These are phyloP conservation scores for Cladophialophora chaetospira DNA, from an alignment of 2,329 filamentous ascomycete species.

Conservation along the genomic window DNA sequence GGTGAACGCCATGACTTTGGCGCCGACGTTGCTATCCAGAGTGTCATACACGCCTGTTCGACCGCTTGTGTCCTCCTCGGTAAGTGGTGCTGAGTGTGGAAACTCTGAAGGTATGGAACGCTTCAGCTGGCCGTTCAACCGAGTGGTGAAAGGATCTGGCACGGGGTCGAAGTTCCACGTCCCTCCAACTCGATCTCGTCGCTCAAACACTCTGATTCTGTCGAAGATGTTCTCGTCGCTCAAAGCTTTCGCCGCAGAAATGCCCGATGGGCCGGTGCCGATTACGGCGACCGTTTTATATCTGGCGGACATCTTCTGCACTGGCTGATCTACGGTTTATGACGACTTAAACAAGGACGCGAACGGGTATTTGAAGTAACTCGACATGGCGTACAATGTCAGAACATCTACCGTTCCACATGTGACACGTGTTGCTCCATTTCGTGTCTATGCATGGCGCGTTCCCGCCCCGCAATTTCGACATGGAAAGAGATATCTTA, in stretches of 20 bases:
- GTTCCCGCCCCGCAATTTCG: neutral
- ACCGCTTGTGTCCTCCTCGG: slow-evolving; percentile 31
- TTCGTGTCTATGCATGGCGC: neutral
- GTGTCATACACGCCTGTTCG: slow-evolving; percentile 31
- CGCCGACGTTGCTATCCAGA: slow-evolving; percentile 37
- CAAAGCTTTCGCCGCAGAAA: slow-evolving; percentile 37
- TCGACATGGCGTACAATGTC: neutral
- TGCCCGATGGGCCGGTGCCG: slow-evolving; percentile 38
- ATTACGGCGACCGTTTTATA: slow-evolving; percentile 31
- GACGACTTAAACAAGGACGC: neutral
- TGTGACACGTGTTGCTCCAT: neutral
- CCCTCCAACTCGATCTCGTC: slow-evolving; percentile 37
- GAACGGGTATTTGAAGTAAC: neutral
- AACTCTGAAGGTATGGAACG: slow-evolving; percentile 26
- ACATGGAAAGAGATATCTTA: neutral
- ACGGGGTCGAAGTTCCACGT: slow-evolving; percentile 38
- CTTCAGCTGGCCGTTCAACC: neutral
- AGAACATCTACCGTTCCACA: neutral
- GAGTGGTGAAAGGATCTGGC: slow-evolving; percentile 34
- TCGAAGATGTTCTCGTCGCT: slow-evolving; percentile 38
- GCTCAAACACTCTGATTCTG: slow-evolving; percentile 39
- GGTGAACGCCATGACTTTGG: slow-evolving; percentile 36
- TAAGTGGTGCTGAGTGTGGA: slow-evolving; percentile 28
- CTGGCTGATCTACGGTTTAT: neutral
- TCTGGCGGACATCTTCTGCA: neutral